Conservation (phyloP, 768 basidiomycete genomes). For the Agrocybe chaxingu region DNA sequence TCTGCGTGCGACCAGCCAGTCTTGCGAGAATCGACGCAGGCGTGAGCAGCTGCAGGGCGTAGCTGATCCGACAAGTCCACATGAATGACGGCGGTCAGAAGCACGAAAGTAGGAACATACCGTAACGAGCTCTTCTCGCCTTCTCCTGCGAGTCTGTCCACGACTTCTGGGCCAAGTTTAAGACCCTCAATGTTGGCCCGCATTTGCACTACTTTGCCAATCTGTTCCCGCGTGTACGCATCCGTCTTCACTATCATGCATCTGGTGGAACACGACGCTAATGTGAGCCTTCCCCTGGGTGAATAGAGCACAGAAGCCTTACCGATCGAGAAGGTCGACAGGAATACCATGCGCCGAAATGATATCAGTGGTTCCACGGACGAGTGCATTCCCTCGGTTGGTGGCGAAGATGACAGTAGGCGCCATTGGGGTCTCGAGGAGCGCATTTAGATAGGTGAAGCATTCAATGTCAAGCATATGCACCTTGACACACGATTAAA, state of each 20-base stretch:
- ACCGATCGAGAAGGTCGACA: conserved; percentile 91
- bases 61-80: conserved; percentile 40
- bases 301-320: conserved; percentile 15
- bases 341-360: conserved; percentile 92
- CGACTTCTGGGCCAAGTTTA: conserved; percentile 67
- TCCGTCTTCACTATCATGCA: conserved; percentile 96
- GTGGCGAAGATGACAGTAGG: conserved; percentile 97
- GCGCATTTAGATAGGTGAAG: conserved; percentile 96
- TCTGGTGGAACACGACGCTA: conserved; percentile 29
- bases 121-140: conserved; percentile 81
- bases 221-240: conserved; percentile 77
- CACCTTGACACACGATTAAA: conserved; percentile 52
- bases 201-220: conserved; percentile 81
- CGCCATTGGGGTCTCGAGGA: conserved; percentile 94
- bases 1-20: conserved; percentile 74
- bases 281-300: neutral
- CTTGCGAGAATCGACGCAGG: conserved; percentile 87
- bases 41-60: conserved; percentile 86
- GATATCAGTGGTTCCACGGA: conserved; percentile 91
- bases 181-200: conserved; percentile 87
- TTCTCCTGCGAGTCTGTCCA: conserved; percentile 78
- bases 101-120: conserved; percentile 33
- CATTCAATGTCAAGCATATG: conserved; percentile 99
- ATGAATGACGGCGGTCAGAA: neutral
- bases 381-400: conserved; percentile 88